Evolutionary conservation across 768 basidiomycete genomes (phyloP), one percentile per base, ranked within the genome.

Genomic region (Suillus paluster): DNA sequence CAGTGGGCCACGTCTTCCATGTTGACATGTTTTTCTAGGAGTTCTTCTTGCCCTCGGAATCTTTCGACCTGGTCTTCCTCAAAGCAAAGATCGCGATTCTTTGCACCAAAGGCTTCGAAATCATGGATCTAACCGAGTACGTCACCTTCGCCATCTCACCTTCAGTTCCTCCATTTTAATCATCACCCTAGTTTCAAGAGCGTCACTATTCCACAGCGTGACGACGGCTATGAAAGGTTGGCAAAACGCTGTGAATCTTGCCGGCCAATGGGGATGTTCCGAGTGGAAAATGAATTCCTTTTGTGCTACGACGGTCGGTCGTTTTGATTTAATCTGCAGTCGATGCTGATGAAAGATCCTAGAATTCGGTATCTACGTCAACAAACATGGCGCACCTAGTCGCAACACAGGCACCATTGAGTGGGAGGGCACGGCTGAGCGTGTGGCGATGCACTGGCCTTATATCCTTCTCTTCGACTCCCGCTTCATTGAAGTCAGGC

Each of bases 51-150:
- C 94, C 93, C 2, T 94, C 92, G 0, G 95, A 97, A 71, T 90
- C 95, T 0, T 94, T 87, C 65, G 92, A 94, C 70, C 80, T 98
- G 46, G 88, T 95, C 64, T 99, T 98, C 83, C 80, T 98, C 60
- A 95, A 96, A 73, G 91, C 92, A 10, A 92, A 91, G 77, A 91
- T 99, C 64, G 95, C 92, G 4, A 92, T 99, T 60, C 83, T 97
- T 33, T 96, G 96, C 67, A 88, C 92, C 0, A 94, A 93, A 70
- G 95, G 96, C 44, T 98, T 98, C 68, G 96, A 98, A 75, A 97
- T 98, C 68, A 98, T 99, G 92, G 94, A 98, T 68, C 83, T 98
- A 45, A 87, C 88, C 25, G 93, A 96, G 92, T 97, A 79, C 49
- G 92, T 74, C 17, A 11, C 5, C 9, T 11, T 23, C 25, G 19